Base-by-base conservation (phyloP, 2,329 filamentous ascomycete species). In the Nothophoma quercina region DNA sequence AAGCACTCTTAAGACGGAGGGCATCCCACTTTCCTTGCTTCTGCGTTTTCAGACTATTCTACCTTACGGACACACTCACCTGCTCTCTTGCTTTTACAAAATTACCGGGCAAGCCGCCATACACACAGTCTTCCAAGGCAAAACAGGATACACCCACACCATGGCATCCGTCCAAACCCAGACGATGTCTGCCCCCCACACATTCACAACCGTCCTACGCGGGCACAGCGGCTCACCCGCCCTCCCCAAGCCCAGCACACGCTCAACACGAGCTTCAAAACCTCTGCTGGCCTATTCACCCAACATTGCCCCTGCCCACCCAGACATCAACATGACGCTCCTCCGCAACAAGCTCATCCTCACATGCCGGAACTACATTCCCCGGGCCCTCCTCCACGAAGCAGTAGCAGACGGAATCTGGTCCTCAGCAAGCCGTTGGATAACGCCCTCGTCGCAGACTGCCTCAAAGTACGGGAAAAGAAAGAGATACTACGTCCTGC, bases 131-230 rank as follows among this genome's bases (percentile, higher is more conserved):
- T 41, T 23, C 34, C 30, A 6, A 32, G 23, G n/a, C 36, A 36
- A 13, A 21, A 35, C 16, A n/a, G 16, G n/a, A 33, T 16, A 32
- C 32, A 43, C 5, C 15, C 33, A 38, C 28, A 48, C 36, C 51
- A 66, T 66, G 63, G 62, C 62, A 23, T 61, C 62, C n/a, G 58
- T 64, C 22, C 62, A 65, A 46, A 66, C 62, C n/a, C 63, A 66
- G 44, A 66, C 62, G n/a, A 63, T 65, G 43, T 38, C 50, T 36
- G 55, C 57, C 34, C 54, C 64, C 51, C 45, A 48, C 53, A 67
- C 54, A 51, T 60, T 60, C 26, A 44, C 58, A 44, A 60, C 57
- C 45, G 58, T 65, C 33, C 52, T 65, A 22, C 60, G 61, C 4
- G 56, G 56, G 32, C 59, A 62, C 36, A 42, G 44, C 50, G 48